Evolutionary conservation across 164 flowering plant genomes (phyloP).

Genomic region (Protea cynaroides): DNA sequence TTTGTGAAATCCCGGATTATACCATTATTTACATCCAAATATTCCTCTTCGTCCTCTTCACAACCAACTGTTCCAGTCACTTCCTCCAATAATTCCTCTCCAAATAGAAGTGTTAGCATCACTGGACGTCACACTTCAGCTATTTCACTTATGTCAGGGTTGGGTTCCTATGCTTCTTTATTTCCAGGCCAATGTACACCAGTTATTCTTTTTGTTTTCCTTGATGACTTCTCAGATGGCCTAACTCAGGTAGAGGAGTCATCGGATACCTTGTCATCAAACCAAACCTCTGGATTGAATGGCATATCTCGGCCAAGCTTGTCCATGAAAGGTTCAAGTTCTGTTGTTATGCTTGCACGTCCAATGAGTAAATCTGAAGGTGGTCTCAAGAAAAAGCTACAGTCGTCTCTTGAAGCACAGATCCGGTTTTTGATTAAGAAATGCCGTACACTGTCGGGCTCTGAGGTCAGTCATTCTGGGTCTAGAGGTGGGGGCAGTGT

Average conservation of each 20-base stretch:
- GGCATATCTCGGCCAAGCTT: conserved; percentile 38
- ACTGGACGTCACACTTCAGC: conserved; percentile 50
- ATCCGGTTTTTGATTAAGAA: conserved; percentile 80
- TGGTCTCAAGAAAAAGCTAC: conserved; percentile 63
- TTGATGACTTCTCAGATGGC: conserved; percentile 65
- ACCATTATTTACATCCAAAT: conserved; percentile 31
- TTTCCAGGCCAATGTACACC: conserved; percentile 92
- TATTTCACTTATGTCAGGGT: conserved; percentile 70
- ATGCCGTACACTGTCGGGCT: conserved; percentile 56
- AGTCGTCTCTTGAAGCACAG: conserved; percentile 83
- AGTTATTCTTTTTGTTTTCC: conserved; percentile 67
- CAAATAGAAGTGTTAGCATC: conserved; percentile 47
- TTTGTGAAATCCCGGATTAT: conserved; percentile 43
- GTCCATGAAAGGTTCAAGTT: conserved; percentile 55
- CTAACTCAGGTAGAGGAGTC: conserved; percentile 35
- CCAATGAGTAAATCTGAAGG: conserved; percentile 67
- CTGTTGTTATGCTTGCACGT: conserved; percentile 81
- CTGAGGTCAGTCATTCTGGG: conserved; percentile 53
- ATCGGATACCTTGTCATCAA: conserved; percentile 33
- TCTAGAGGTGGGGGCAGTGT: conserved; percentile 49
- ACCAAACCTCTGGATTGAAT: conserved; percentile 37
- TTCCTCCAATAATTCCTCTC: conserved; percentile 43
- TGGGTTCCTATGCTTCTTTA: conserved; percentile 65
- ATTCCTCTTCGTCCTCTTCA: conserved; percentile 36
- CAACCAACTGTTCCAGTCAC: conserved; percentile 21